Evolutionary conservation across 768 basidiomycete genomes (phyloP).

Genomic region (Phanerodontia chrysosporium): DNA sequence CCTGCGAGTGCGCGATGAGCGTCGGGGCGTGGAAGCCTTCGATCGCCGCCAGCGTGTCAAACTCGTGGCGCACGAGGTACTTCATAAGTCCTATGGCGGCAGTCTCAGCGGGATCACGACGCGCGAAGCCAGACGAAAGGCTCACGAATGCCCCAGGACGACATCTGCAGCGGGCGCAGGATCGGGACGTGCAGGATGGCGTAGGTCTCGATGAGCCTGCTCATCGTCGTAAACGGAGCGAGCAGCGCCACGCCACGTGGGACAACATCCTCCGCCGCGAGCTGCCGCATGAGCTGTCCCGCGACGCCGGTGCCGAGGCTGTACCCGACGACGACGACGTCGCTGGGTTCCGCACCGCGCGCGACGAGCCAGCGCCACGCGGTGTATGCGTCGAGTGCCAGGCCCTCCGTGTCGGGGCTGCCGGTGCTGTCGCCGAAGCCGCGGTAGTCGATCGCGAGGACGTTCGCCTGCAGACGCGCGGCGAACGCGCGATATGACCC

Average conservation of each 20-base stretch:
- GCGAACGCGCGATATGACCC: conserved; percentile 63
- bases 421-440: conserved; percentile 89
- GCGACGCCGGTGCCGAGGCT: conserved; percentile 85
- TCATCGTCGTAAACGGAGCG: conserved; percentile 34
- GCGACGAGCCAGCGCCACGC: conserved; percentile 75
- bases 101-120: too few species aligned
- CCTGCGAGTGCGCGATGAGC: conserved; percentile 67
- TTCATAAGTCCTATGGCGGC: conserved; percentile 60
- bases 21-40: conserved; percentile 61
- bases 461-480: conserved; percentile 64
- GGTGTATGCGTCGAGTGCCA: conserved; percentile 67
- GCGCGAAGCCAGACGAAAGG: too few species aligned
- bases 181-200: conserved; percentile 66
- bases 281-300: conserved; percentile 34
- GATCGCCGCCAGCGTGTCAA: conserved; percentile 60
- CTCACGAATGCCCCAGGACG: conserved; percentile 40
- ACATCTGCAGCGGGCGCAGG: conserved; percentile 59
- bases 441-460: conserved; percentile 86
- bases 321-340: conserved; percentile 78
- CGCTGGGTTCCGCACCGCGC: conserved; percentile 50
- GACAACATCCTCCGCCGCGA: conserved; percentile 36
- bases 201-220: conserved; percentile 62
- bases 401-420: conserved; percentile 68
- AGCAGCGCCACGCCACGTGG: conserved; percentile 38
- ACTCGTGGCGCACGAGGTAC: conserved; percentile 49